phyloP scores from a whole-genome alignment of 306 rosid species.

The Medicago ruthenica region DNA sequence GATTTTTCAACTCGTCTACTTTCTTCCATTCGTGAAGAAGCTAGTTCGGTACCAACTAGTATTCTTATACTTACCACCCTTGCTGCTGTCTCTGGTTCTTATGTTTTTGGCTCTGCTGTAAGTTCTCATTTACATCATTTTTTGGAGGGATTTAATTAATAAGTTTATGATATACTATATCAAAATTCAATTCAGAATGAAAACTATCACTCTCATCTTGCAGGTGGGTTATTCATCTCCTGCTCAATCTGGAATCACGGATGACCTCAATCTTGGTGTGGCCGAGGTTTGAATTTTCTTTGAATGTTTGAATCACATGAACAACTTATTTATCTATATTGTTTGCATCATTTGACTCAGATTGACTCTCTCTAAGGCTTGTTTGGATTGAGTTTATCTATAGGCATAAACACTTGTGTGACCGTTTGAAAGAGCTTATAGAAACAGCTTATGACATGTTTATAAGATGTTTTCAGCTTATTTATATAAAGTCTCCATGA shows the following conservation, averaged over 20 bases:
- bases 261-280: conserved; percentile 67
- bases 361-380: neutral
- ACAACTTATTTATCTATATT: neutral
- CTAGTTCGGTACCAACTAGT: conserved; percentile 46
- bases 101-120: conserved; percentile 87
- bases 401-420: too few species aligned
- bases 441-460: too few species aligned
- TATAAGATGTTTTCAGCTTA: too few species aligned
- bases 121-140: conserved; percentile 26
- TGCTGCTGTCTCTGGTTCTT: conserved; percentile 78
- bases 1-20: conserved; percentile 51
- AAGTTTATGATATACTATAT: neutral
- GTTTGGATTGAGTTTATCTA: too few species aligned
- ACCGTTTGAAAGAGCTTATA: too few species aligned
- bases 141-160: neutral
- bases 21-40: conserved; percentile 29
- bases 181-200: neutral
- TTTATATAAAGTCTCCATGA: too few species aligned
- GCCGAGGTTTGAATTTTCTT: conserved; percentile 56
- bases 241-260: conserved; percentile 70
- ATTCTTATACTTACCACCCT: conserved; percentile 62
- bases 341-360: neutral
- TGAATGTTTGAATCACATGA: neutral
- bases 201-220: conserved; percentile 33
- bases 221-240: conserved; percentile 95